These are phyloP conservation scores for Akanthomyces muscarius DNA, from an alignment of 2,329 filamentous ascomycete genomes.

Conservation along the genomic window DNA sequence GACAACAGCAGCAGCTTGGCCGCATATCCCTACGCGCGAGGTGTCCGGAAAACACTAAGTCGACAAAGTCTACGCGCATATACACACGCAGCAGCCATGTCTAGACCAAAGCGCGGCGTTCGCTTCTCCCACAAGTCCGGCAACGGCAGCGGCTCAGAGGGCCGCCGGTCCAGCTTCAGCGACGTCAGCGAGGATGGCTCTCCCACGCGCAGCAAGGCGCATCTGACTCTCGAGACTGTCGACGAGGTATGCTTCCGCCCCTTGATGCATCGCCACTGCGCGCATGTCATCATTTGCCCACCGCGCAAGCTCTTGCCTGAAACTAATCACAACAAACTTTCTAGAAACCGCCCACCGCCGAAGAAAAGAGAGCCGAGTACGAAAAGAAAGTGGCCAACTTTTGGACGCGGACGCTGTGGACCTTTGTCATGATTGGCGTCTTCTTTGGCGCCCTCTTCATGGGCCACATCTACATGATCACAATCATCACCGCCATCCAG, in stretches of 20 bases:
- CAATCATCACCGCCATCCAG: constrained; percentile 87
- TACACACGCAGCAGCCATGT: constrained; percentile 26
- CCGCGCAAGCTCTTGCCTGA: background rate
- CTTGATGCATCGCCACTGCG: background rate
- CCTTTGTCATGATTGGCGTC: constrained; percentile 88
- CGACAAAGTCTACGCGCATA: background rate
- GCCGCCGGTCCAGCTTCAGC: constrained; percentile 66
- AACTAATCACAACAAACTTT: constrained; percentile 19
- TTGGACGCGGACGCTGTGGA: constrained; percentile 95
- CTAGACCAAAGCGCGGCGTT: constrained; percentile 46
- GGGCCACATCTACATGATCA: constrained; percentile 95
- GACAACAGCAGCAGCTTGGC: background rate
- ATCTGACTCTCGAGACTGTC: constrained; percentile 31
- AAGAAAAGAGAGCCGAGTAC: constrained; percentile 61
- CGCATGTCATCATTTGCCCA: background rate
- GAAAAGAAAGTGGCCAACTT: constrained; percentile 99
- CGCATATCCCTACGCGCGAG: background rate
- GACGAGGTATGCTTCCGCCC: constrained; percentile 29
- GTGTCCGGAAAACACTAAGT: background rate
- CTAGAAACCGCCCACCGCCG: constrained; percentile 41
- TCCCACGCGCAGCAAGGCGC: constrained; percentile 27
- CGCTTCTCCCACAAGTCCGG: constrained; percentile 50
- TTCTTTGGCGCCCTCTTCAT: constrained; percentile 94
- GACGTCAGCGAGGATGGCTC: constrained; percentile 58
- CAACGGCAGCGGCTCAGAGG: constrained; percentile 46